Evolutionary conservation across 345 rosid species (phyloP), one percentile per base, ranked within the genome.

Genomic region (Citrus trifoliata): DNA sequence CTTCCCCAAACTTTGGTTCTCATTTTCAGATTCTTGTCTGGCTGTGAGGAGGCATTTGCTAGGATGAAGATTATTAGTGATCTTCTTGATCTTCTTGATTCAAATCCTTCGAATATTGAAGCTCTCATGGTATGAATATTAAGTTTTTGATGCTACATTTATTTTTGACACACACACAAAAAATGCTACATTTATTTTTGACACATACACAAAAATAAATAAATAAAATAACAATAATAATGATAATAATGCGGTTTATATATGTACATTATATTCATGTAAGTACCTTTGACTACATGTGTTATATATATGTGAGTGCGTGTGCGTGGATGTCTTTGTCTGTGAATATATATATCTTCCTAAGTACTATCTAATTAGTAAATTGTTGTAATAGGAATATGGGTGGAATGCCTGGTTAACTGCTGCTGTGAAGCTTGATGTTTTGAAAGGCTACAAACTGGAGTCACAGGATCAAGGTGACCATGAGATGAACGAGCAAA

Each of bases 371-470:
- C 85, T 87, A 76, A 91, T 65, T 67, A 18, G 69, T 73, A 75
- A 67, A 76, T 56, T 46, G 46, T 75, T 78, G 78, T 33, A 46
- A 70, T 73, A 95, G 99, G 99, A 93, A 80, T 87, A 87, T 85
- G 99, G 99, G 80, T 95, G 99, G 99, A 88, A 83, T 90, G 93
- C 95, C 76, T 93, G 97, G 97, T 80, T 95, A 82, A 72, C 86
- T 75, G 91, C 97, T 77, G 88, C 90, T 81, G 69, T 83, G 82
- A 87, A 87, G 87, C 98, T 93, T 87, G 91, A 86, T 64, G 89
- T 87, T 82, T 71, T 95, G 82, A 92, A 88, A 82, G 73, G 81
- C 84, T 90, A 88, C 84, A 87, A 70, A 80, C 82, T 77, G 24
- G 89, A 86, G 73, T 82, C 84, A 76, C 84, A 51, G 27, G 77